A percentile compares a stretch with the other conserved stretches of the same genome.
These are phyloP conservation scores for Calonectria hongkongensis DNA, from an alignment of 2,329 filamentous ascomycete species.

Conservation along the genomic window DNA sequence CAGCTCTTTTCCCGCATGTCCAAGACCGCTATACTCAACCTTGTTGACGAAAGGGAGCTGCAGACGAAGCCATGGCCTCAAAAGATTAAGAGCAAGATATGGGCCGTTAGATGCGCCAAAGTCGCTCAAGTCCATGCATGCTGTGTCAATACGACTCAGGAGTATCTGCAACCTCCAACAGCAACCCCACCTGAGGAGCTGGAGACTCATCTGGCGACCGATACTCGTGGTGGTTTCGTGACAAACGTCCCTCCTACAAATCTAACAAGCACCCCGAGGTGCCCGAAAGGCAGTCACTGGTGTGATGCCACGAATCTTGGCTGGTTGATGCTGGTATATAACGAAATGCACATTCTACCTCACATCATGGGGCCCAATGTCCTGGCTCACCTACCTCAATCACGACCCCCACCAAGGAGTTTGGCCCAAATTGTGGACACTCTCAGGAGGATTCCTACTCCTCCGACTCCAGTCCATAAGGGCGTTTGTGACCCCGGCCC, in stretches of 20 bases:
- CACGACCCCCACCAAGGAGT: constrained; percentile 60
- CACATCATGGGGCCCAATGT: constrained; percentile 61
- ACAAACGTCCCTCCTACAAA: constrained; percentile 45
- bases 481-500: constrained; percentile 71
- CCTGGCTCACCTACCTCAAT: constrained; percentile 50
- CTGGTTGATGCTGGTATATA: constrained; percentile 72
- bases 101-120: constrained; percentile 69
- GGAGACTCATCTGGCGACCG: constrained; percentile 46
- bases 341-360: constrained; percentile 67
- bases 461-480: constrained; percentile 63
- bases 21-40: constrained; percentile 68
- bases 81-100: constrained; percentile 68
- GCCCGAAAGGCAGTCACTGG: constrained; percentile 68
- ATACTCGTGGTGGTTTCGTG: constrained; percentile 44
- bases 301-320: constrained; percentile 73
- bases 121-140: constrained; percentile 69
- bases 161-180: constrained; percentile 64
- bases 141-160: constrained; percentile 65
- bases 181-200: constrained; percentile 42
- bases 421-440: constrained; percentile 67
- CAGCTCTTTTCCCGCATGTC: constrained; percentile 70
- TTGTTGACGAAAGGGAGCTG: constrained; percentile 65
- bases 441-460: constrained; percentile 66
- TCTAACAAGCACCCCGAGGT: constrained; percentile 65
- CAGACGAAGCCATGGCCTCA: constrained; percentile 67